A percentile compares a stretch with the other conserved stretches of the same genome.
phyloP scores from a whole-genome alignment of 306 rosid species.

The Quercus mongolica region DNA sequence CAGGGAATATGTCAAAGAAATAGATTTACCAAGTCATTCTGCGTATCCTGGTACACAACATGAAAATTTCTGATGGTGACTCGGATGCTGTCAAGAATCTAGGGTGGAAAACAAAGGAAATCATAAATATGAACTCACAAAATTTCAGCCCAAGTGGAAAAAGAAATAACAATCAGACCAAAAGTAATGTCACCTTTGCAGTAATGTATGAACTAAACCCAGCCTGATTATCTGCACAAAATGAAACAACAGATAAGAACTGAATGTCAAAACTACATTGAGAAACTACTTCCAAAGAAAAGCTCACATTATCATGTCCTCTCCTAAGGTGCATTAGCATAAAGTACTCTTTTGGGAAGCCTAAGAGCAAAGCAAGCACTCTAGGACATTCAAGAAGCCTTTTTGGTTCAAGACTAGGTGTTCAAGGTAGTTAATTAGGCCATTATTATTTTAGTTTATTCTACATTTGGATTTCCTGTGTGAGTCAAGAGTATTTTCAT shows the following conservation, averaged over 20 bases:
- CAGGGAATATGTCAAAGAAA: background rate
- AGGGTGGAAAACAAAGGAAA: conserved; percentile 12
- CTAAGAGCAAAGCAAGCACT: too few relatives aligned
- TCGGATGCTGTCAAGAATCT: conserved; percentile 94
- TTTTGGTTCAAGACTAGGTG: too few relatives aligned
- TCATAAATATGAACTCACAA: background rate
- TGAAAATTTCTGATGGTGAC: conserved; percentile 79
- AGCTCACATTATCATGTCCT: background rate
- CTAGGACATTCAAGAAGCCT: too few relatives aligned
- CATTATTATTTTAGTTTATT: too few relatives aligned
- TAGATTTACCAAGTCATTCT: conserved; percentile 52
- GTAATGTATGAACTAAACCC: conserved; percentile 82
- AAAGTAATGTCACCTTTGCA: conserved; percentile 63
- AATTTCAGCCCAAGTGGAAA: conserved; percentile 12
- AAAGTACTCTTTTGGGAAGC: too few relatives aligned
- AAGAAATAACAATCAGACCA: conserved; percentile 2
- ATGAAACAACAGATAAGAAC: conserved; percentile 22
- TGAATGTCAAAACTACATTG: conserved; percentile 1
- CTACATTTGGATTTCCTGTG: too few relatives aligned
- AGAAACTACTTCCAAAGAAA: background rate
- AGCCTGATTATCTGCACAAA: conserved; percentile 66
- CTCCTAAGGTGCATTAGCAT: too few relatives aligned
- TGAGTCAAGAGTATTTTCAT: too few relatives aligned
- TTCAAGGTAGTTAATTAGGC: too few relatives aligned
- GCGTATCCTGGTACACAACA: conserved; percentile 52